Base-by-base conservation (phyloP, 2,329 filamentous ascomycete genomes). In the Aspergillus pseudoterreus region DNA sequence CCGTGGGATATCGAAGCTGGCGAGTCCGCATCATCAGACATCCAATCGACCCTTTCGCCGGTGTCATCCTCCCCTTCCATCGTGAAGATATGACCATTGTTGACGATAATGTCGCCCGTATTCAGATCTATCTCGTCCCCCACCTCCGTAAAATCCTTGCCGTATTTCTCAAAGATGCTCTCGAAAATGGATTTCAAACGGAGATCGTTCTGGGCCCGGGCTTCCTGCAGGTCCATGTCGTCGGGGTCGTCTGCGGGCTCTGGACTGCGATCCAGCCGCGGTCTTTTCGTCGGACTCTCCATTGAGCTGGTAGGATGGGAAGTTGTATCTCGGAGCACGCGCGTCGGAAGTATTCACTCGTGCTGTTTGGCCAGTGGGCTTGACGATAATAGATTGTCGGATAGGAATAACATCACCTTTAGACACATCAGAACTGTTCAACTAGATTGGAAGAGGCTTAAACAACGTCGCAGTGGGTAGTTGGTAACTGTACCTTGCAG, bases 61-160 rank as follows among this genome's bases (percentile, higher is more conserved):
- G 53, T 45, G 38, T 53, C 47, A 33, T 48, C 45, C 14, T 63
- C 59, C n/a, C 63, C 82, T n/a, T 55, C 50, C 46, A 55, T 50
- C 14, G 35, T 69, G 46, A 81, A 68, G 47, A 96, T 69, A 72
- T 97, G 94, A 0, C 94, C 92, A 76, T 96, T 94, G 70, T 97
- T 82, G 50, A 96, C 85, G n/a, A 95, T 79, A 43, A 97, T 84
- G 52, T 88, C 78, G 49, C 90, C 91, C 0, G 88, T 92, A 45
- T 78, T 77, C 51, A 96, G 77, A 69, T 97, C 90, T 62, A 97
- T 91, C 72, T 96, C 91, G 69, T 97, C 92, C 49, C 87, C 91
- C 46, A 92, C 79, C 4, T 85, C 87, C 2, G 84, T 84, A 63
- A 96, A 96, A 67, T 96, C 88, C 57, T 80, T 85, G 48, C 81